phyloP scores from a whole-genome alignment of 352 stramenopile species.

The Pythium rishiriense region DNA sequence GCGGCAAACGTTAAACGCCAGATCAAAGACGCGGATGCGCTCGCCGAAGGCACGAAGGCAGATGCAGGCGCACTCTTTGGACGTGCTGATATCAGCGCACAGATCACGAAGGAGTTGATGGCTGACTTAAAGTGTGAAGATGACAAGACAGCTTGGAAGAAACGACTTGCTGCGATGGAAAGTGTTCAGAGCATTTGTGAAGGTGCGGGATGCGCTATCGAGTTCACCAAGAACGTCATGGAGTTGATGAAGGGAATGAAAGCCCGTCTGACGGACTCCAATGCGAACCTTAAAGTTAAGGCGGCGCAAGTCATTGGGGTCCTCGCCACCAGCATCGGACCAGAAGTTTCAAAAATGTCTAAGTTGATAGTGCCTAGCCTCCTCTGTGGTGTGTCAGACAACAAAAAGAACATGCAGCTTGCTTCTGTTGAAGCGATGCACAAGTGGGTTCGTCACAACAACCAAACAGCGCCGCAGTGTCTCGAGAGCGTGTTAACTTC shows the following conservation, averaged over 20 bases:
- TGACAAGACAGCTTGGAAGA: conserved; percentile 86
- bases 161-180: conserved; percentile 81
- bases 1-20: conserved; percentile 64
- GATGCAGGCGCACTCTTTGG: conserved; percentile 68
- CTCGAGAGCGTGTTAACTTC: conserved; percentile 73
- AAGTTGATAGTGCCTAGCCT: conserved; percentile 75
- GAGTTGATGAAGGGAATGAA: conserved; percentile 78
- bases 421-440: conserved; percentile 76
- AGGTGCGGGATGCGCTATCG: conserved; percentile 68
- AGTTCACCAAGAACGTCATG: conserved; percentile 81
- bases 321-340: conserved; percentile 71
- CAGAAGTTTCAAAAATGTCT: conserved; percentile 77
- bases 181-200: conserved; percentile 78
- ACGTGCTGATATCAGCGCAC: conserved; percentile 70
- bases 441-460: conserved; percentile 83
- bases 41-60: conserved; percentile 31
- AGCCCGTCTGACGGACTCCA: conserved; percentile 78
- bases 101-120: conserved; percentile 87
- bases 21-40: conserved; percentile 67
- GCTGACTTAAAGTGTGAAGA: conserved; percentile 85
- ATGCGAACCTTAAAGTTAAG: conserved; percentile 87
- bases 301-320: conserved; percentile 81
- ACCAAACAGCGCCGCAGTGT: conserved; percentile 57
- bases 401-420: conserved; percentile 88
- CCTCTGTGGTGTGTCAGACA: conserved; percentile 75